These are phyloP conservation scores for Globisporangium canariense DNA, from an alignment of 352 stramenopile species.

Conservation along the genomic window DNA sequence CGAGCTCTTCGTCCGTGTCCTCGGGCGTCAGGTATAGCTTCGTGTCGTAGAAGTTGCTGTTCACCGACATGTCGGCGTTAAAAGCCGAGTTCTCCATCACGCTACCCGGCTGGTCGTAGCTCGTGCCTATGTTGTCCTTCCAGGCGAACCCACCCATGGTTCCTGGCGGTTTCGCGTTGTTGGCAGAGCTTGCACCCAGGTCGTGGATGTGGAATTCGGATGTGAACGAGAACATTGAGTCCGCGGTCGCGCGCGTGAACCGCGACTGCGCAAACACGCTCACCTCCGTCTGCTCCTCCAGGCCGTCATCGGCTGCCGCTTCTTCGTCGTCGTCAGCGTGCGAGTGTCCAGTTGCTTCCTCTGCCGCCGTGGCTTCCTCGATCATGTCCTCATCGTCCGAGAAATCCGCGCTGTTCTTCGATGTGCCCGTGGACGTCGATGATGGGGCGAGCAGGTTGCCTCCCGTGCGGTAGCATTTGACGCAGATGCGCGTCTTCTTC, in stretches of 20 bases:
- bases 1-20: conserved; percentile 32
- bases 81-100: conserved; percentile 16
- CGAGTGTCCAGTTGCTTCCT: conserved; percentile 14
- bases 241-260: conserved; percentile 40
- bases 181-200: conserved; percentile 7
- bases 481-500: conserved; percentile 58
- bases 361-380: conserved; percentile 7
- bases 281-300: conserved; percentile 51
- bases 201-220: conserved; percentile 30
- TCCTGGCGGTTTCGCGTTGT: neutral
- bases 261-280: conserved; percentile 55
- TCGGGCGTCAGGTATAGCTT: conserved; percentile 29
- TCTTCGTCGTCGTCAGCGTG: conserved; percentile 27
- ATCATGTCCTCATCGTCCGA: conserved; percentile 29
- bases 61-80: conserved; percentile 14
- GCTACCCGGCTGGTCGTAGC: conserved; percentile 3
- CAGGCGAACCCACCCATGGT: neutral
- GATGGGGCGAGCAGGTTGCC: conserved; percentile 18
- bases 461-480: conserved; percentile 42
- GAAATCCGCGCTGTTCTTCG: conserved; percentile 17
- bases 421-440: neutral
- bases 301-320: conserved; percentile 22
- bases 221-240: conserved; percentile 29
- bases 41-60: conserved; percentile 32
- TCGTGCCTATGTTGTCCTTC: conserved; percentile 10